Conservation (phyloP, 1,139 yeast genomes). For the Pichia sp. region DNA sequence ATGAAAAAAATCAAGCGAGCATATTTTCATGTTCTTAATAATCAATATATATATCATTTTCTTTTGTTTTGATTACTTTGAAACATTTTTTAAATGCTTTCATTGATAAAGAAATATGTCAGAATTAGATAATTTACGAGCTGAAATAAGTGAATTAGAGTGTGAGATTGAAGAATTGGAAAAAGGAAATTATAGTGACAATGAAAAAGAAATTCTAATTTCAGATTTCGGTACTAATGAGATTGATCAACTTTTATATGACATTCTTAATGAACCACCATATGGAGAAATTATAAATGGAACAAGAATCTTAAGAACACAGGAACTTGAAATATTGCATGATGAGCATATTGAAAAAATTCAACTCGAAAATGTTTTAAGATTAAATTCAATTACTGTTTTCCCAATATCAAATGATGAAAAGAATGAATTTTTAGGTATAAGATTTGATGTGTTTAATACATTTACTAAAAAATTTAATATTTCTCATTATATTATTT, state of each 20-base stretch:
- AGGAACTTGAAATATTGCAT: constrained; percentile 3
- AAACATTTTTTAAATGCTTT: neutral
- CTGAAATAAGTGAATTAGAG: constrained; percentile 17
- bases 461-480: constrained; percentile 26
- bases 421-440: constrained; percentile 32
- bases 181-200: constrained; percentile 3
- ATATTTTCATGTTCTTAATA: neutral
- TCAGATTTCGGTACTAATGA: neutral
- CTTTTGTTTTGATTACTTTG: neutral
- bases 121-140: constrained; percentile 4
- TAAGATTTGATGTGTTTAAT: constrained; percentile 40
- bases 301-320: neutral
- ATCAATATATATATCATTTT: too few relatives aligned
- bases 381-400: constrained; percentile 40
- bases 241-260: constrained; percentile 5
- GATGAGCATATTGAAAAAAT: constrained; percentile 19
- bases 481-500: constrained; percentile 38
- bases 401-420: constrained; percentile 33
- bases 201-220: neutral
- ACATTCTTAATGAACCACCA: constrained; percentile 7
- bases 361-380: constrained; percentile 34
- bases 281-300: constrained; percentile 2
- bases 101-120: neutral
- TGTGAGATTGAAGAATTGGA: constrained; percentile 16
- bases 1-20: neutral